A percentile compares a stretch with the other conserved stretches of the same genome.
Conservation (phyloP, 306 rosid species). For the Prinsepia uniflora region DNA sequence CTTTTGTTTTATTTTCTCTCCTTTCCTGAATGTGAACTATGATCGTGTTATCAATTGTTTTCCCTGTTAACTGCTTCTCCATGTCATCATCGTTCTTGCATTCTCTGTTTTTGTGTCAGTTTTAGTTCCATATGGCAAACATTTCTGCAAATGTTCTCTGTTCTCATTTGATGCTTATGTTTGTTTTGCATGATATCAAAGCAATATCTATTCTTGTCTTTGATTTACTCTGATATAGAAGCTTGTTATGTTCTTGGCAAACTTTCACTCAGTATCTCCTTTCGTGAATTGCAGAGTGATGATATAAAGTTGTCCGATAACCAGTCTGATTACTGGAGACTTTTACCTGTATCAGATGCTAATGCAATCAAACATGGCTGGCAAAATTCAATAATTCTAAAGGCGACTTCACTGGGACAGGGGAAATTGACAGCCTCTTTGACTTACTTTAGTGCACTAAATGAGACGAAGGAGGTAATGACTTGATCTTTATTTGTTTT, state of each 20-base stretch:
- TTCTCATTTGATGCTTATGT: conserved; percentile 5
- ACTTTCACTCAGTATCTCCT: conserved; percentile 29
- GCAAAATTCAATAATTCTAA: conserved; percentile 58
- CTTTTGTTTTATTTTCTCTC: neutral
- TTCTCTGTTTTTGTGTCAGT: neutral
- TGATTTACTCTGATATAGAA: conserved; percentile 6
- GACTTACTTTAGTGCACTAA: conserved; percentile 48
- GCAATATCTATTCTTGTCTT: neutral
- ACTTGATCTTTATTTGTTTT: conserved; percentile 23
- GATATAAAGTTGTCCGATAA: conserved; percentile 60
- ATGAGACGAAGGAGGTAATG: conserved; percentile 66
- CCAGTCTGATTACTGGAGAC: conserved; percentile 50
- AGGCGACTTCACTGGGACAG: conserved; percentile 67
- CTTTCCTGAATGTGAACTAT: neutral
- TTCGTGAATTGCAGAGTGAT: conserved; percentile 60
- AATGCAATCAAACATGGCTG: conserved; percentile 54
- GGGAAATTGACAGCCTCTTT: conserved; percentile 73
- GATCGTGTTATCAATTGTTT: neutral
- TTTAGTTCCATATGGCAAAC: neutral
- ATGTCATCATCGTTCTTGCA: neutral
- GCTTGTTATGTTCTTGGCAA: conserved; percentile 23
- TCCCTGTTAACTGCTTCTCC: neutral
- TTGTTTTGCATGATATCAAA: neutral
- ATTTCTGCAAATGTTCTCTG: neutral
- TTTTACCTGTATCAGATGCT: conserved; percentile 52